Percentiles rank a stretch among this genome's conserved stretches.
These are phyloP conservation scores for Metschnikowia hibisci DNA, from an alignment of 805 yeast genomes.

Conservation along the genomic window DNA sequence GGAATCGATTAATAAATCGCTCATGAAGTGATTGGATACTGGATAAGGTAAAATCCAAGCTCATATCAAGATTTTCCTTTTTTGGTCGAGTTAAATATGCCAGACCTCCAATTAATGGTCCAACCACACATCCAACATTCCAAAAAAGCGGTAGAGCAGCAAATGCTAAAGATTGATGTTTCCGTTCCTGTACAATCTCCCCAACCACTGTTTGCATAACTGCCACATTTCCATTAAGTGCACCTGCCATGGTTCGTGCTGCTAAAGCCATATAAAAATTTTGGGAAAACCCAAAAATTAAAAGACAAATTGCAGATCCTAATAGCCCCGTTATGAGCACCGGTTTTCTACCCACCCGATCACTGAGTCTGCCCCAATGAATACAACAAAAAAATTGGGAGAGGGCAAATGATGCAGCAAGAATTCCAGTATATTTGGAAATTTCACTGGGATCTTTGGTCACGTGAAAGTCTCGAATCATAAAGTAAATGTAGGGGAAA, in stretches of 20 bases:
- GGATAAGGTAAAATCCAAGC: background rate
- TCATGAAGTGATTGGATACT: constrained; percentile 19
- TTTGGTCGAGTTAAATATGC: constrained; percentile 26
- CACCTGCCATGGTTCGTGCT: constrained; percentile 28
- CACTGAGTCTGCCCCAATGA: constrained; percentile 30
- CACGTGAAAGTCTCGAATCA: constrained; percentile 19
- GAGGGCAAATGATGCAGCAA: constrained; percentile 19
- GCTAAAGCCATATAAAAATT: constrained; percentile 27
- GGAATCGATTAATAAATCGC: constrained; percentile 26
- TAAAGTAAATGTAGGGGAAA: constrained; percentile 20
- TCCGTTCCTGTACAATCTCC: constrained; percentile 28
- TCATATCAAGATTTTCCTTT: background rate
- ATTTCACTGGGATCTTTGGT: constrained; percentile 18
- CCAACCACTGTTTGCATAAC: constrained; percentile 31
- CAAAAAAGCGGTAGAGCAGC: constrained; percentile 29
- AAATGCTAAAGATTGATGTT: constrained; percentile 31
- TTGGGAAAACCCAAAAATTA: constrained; percentile 27
- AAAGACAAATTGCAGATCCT: constrained; percentile 25
- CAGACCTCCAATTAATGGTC: constrained; percentile 33
- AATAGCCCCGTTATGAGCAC: constrained; percentile 25
- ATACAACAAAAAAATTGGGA: constrained; percentile 21
- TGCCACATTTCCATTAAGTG: constrained; percentile 30
- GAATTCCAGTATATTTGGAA: constrained; percentile 18
- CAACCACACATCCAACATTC: constrained; percentile 30
- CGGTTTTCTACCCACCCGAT: constrained; percentile 28